phyloP scores from a whole-genome alignment of 495 filamentous ascomycete species.

The Penicillium manginii region DNA sequence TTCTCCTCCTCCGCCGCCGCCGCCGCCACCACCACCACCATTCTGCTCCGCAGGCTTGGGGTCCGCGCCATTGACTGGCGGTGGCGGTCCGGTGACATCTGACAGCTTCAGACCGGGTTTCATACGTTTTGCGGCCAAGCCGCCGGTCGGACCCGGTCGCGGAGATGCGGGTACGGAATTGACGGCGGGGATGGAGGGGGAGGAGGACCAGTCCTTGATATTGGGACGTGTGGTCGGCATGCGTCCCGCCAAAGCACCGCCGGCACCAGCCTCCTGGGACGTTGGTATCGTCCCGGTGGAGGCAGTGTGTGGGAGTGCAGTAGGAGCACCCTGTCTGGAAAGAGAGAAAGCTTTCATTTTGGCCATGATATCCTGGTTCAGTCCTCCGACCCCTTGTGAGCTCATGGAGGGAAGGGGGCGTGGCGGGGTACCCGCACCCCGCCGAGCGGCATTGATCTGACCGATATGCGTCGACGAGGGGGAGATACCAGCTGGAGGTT shows the following conservation, averaged over 20 bases:
- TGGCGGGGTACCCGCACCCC: slow-evolving; percentile 48
- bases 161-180: slow-evolving; percentile 34
- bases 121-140: slow-evolving; percentile 57
- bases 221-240: slow-evolving; percentile 47
- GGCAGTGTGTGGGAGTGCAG: slow-evolving; percentile 34
- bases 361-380: slow-evolving; percentile 80
- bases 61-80: slow-evolving; percentile 23
- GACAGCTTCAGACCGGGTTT: slow-evolving; percentile 57
- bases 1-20: slow-evolving; percentile 35
- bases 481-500: slow-evolving; percentile 57
- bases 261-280: slow-evolving; percentile 22
- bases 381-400: slow-evolving; percentile 53
- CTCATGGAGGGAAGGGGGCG: slow-evolving; percentile 58
- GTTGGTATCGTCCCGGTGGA: slow-evolving; percentile 44
- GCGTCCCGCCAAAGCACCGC: slow-evolving; percentile 42
- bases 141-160: slow-evolving; percentile 43
- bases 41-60: slow-evolving; percentile 23
- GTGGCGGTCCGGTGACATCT: slow-evolving; percentile 46
- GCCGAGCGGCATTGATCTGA: slow-evolving; percentile 78
- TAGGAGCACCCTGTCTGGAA: slow-evolving; percentile 58
- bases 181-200: slow-evolving; percentile 44
- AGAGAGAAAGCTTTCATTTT: slow-evolving; percentile 79
- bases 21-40: slow-evolving; percentile 4
- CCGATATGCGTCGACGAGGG: slow-evolving; percentile 79
- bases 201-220: slow-evolving; percentile 54